Evolutionary conservation across 371 early-diverging fungal species (phyloP).

Genomic region (Apophysomyces sp.): DNA sequence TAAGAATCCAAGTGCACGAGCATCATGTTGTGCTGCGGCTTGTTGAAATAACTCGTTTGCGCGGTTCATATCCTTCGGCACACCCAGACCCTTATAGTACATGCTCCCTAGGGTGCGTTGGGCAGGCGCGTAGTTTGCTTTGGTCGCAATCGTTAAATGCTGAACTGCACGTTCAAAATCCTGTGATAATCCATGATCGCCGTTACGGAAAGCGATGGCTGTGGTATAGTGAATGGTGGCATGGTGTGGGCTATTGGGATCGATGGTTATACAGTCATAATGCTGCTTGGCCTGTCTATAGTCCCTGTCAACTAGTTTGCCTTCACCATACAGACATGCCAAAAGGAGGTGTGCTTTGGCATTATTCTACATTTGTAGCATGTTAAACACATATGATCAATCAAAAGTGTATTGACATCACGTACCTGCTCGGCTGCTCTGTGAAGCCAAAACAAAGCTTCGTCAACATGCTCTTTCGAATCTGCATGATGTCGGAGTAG

Average conservation of each 20-base stretch:
- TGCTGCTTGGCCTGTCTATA: slow-evolving; percentile 13
- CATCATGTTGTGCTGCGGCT: slow-evolving; percentile 23
- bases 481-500: slow-evolving; percentile 6
- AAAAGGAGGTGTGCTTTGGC: slow-evolving; percentile 19
- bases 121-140: slow-evolving; percentile 21
- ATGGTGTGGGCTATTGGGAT: slow-evolving; percentile 7
- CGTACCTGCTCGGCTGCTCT: slow-evolving; percentile 11
- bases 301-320: slow-evolving; percentile 10
- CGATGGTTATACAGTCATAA: slow-evolving; percentile 8
- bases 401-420: neutral
- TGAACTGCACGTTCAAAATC: slow-evolving; percentile 16
- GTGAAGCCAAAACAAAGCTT: slow-evolving; percentile 10
- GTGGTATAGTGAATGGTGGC: slow-evolving; percentile 23
- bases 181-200: slow-evolving; percentile 11
- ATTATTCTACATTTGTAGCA: slow-evolving; percentile 7
- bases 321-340: slow-evolving; percentile 22
- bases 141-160: slow-evolving; percentile 21
- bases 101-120: slow-evolving; percentile 39
- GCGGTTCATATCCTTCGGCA: slow-evolving; percentile 23
- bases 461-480: neutral
- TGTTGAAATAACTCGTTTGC: slow-evolving; percentile 35
- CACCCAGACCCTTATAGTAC: slow-evolving; percentile 37
- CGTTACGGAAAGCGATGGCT: slow-evolving; percentile 21
- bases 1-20: slow-evolving; percentile 14
- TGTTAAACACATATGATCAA: neutral